Evolutionary conservation across 257 asterid genomes (phyloP).

Genomic region (Primulina eburnea): DNA sequence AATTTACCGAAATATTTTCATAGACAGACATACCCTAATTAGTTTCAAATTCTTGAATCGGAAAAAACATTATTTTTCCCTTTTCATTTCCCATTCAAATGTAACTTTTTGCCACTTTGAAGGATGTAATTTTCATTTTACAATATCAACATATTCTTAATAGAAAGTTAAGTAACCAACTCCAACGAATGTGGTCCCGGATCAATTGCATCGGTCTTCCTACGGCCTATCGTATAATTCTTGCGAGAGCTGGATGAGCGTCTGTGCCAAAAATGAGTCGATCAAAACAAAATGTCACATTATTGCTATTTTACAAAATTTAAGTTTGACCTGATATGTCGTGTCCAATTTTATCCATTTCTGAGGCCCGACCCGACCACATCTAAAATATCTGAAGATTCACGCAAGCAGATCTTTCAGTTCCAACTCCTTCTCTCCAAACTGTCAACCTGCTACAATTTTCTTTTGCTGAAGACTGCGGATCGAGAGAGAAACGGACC

Average conservation of each 20-base stretch:
- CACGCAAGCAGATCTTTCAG: slow-evolving; percentile 15
- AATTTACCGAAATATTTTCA: neutral
- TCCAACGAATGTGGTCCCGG: too few relatives aligned
- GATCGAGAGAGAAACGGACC: neutral
- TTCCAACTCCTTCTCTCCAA: slow-evolving; percentile 11
- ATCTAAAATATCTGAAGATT: slow-evolving; percentile 37
- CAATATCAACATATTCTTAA: too few relatives aligned
- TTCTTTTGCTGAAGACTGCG: slow-evolving; percentile 8
- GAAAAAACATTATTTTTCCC: too few relatives aligned
- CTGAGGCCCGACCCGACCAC: slow-evolving; percentile 23
- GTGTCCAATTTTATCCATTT: slow-evolving; percentile 24
- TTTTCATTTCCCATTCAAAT: too few relatives aligned
- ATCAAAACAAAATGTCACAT: too few relatives aligned
- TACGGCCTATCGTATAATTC: too few relatives aligned
- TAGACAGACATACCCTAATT: neutral
- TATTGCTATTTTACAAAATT: too few relatives aligned
- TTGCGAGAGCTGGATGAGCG: too few relatives aligned
- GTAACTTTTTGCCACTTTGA: neutral
- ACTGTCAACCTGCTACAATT: slow-evolving; percentile 17
- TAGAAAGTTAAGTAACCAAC: too few relatives aligned
- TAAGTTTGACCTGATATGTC: slow-evolving; percentile 31
- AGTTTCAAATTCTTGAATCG: too few relatives aligned
- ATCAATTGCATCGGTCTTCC: too few relatives aligned
- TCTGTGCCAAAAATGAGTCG: too few relatives aligned
- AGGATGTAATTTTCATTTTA: neutral